A percentile compares a stretch with the other conserved stretches of the same genome.
phyloP scores from a whole-genome alignment of 202 grass and related monocot species.

The Schoenoplectus triqueter region DNA sequence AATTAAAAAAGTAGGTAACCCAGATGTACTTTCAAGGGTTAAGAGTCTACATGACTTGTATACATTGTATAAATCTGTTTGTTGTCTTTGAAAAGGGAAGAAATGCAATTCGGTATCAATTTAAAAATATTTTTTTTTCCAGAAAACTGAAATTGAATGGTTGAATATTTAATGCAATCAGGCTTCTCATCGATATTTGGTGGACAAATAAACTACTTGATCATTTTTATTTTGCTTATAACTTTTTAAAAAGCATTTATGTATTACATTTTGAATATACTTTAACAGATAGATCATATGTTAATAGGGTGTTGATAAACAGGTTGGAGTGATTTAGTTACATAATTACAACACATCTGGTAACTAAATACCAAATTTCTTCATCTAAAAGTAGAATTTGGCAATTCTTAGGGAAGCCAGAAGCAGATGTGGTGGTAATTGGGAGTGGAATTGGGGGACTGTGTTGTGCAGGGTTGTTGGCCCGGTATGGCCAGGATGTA shows the following conservation, averaged over 20 bases:
- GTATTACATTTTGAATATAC: not conserved
- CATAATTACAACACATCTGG: not conserved
- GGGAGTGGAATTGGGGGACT: conserved; percentile 86
- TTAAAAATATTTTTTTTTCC: not conserved
- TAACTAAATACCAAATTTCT: not conserved
- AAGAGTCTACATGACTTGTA: not conserved
- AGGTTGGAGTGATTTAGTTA: not conserved
- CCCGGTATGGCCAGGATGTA: conserved; percentile 83
- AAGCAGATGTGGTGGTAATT: conserved; percentile 89
- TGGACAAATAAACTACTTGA: not conserved
- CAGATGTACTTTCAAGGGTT: no score
- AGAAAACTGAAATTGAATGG: not conserved
- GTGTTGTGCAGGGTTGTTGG: conserved; percentile 81
- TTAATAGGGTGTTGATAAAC: not conserved
- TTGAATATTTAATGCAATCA: not conserved
- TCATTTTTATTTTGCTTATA: not conserved
- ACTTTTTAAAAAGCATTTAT: not conserved
- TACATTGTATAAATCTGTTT: not conserved
- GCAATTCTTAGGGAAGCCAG: conserved; percentile 59
- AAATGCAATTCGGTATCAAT: not conserved
- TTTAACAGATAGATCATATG: not conserved
- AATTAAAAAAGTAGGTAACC: no score
- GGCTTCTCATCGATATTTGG: not conserved
- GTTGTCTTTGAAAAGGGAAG: not conserved
- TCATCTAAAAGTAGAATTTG: conserved; percentile 29